Conservation (phyloP, 78 protist genomes). For the Fonticula alba region DNA sequence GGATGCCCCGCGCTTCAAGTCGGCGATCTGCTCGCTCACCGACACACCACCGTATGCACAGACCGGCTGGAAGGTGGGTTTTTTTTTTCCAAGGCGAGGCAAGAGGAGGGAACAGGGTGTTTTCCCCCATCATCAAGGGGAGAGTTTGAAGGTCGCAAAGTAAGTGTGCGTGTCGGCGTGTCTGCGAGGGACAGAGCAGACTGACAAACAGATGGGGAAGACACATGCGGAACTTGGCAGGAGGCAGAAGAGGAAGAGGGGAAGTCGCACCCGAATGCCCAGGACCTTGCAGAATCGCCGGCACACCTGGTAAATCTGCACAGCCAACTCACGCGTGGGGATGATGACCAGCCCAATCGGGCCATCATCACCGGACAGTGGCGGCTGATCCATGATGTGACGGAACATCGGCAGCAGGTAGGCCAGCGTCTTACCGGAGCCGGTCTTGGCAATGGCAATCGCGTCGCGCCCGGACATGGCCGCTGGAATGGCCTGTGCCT, state of each 20-base stretch:
- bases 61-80: conserved; percentile 9
- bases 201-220: background rate
- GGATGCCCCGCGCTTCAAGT: conserved; percentile 72
- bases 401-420: conserved; percentile 89
- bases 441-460: conserved; percentile 68
- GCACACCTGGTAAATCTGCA: conserved; percentile 69
- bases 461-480: conserved; percentile 78
- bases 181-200: background rate
- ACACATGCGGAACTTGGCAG: background rate
- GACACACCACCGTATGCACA: conserved; percentile 88
- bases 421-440: conserved; percentile 88
- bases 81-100: background rate
- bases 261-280: conserved; percentile 10
- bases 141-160: too few relatives aligned
- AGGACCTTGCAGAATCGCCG: conserved; percentile 35
- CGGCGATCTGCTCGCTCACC: conserved; percentile 80
- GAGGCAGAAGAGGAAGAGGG: background rate
- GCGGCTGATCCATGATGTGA: conserved; percentile 71
- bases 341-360: conserved; percentile 78
- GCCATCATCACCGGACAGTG: conserved; percentile 64
- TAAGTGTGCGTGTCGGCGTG: too few relatives aligned
- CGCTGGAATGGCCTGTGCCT: conserved; percentile 71
- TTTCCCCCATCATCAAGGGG: background rate
- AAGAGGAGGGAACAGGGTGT: background rate
- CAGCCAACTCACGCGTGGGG: conserved; percentile 93